A percentile compares a stretch with the other conserved stretches of the same genome.
Conservation (phyloP, 75 land plant species). For the Selaginella moellendorffii region DNA sequence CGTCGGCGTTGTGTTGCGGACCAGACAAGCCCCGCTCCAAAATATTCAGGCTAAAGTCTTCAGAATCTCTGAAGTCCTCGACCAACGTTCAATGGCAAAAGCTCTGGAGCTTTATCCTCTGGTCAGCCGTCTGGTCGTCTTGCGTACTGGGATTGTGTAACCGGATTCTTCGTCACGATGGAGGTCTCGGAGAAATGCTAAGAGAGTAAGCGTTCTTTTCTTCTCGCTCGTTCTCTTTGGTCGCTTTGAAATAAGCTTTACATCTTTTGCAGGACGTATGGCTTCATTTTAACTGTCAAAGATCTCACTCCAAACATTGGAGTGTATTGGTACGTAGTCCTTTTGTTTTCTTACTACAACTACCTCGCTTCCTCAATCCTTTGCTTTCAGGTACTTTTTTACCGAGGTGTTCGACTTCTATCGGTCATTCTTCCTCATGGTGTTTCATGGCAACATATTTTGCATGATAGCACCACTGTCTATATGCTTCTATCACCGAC, state of each 20-base stretch:
- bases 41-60: conserved; percentile 8
- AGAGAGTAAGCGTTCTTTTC: conserved; percentile 46
- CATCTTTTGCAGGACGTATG: conserved; percentile 95
- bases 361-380: not conserved
- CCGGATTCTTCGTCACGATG: conserved; percentile 33
- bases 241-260: no score
- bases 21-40: conserved; percentile 61
- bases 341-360: no score
- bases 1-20: conserved; percentile 50
- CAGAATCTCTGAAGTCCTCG: not conserved
- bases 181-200: conserved; percentile 57
- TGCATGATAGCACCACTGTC: conserved; percentile 74
- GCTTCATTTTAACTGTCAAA: conserved; percentile 62
- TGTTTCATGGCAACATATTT: conserved; percentile 76
- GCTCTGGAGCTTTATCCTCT: conserved; percentile 35
- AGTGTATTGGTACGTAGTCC: conserved; percentile 52
- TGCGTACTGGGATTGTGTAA: conserved; percentile 51
- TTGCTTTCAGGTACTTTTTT: conserved; percentile 68
- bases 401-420: conserved; percentile 89
- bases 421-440: conserved; percentile 71
- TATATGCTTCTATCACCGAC: conserved; percentile 68
- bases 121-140: conserved; percentile 54
- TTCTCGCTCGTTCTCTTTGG: no score
- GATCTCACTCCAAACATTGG: conserved; percentile 89
- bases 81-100: conserved; percentile 28